Base-by-base conservation (phyloP, 108 stramenopile species). In the Discostella stelligeroides region DNA sequence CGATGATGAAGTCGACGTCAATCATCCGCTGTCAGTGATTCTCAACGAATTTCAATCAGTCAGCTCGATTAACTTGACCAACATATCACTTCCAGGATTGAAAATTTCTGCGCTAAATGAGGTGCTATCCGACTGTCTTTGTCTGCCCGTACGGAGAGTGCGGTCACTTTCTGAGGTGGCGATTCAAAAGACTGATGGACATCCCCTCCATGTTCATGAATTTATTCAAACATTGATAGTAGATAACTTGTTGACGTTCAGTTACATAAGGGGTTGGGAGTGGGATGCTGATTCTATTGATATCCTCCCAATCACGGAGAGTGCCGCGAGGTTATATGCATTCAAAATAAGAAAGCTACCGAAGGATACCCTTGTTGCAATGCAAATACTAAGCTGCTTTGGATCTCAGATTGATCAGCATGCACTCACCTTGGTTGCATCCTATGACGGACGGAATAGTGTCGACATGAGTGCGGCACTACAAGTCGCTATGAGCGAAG, bases 1-100 rank as follows among this genome's bases (percentile, higher is more conserved):
- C 50, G 73, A 73, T 53, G 69, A 86, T 27, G 80, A 86, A 55
- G 73, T 82, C n/a, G 54, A 61, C 0, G 51, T 56, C 0, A 39
- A 53, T 12, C 68, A 67, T 53, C 23, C 39, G 28, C 51, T 72
- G 56, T 21, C 65, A 21, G 15, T 58, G 23, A 34, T 42, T 17
- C 50, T 73, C 14, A 3, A 23, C 3, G 48, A 60, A 27, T 41
- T 70, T 14, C n/a, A 60, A 51, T 20, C 20, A 37, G n/a, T 14
- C 25, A 40, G n/a, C 24, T 50, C 59, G 11, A 48, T 70, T 15
- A 57, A 60, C 10, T 11, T 70, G 10, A 70, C 69, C 12, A 46
- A 50, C 12, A 70, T 70, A 18, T 20, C 60, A 50, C 43, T 70
- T 0, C 34, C 4, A 34, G 59, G 49, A n/a, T 51, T 70, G 11